A percentile compares a stretch with the other conserved stretches of the same genome.
Evolutionary conservation across 2,329 filamentous ascomycete species (phyloP).

Genomic region (Trichoderma koningiopsis): DNA sequence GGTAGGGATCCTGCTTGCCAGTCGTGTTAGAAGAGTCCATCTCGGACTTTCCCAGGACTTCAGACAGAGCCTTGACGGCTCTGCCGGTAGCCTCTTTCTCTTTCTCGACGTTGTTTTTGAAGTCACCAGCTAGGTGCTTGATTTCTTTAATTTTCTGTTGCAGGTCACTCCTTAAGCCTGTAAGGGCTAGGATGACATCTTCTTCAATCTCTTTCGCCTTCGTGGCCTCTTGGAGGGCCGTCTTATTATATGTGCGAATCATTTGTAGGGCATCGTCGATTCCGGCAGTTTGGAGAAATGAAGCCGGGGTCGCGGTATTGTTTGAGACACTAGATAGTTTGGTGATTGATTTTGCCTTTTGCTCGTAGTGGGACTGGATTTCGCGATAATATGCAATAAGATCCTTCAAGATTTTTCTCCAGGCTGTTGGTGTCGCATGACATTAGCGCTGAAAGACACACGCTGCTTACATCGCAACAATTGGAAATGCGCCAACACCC

Average conservation of each 20-base stretch:
- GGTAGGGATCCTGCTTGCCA: slow-evolving; percentile 89
- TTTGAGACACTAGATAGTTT: slow-evolving; percentile 85
- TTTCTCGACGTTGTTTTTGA: slow-evolving; percentile 95
- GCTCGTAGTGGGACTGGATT: slow-evolving; percentile 85
- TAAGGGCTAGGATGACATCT: slow-evolving; percentile 86
- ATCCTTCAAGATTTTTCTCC: slow-evolving; percentile 94
- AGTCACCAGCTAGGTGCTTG: slow-evolving; percentile 88
- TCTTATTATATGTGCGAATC: slow-evolving; percentile 79
- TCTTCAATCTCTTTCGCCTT: slow-evolving; percentile 90
- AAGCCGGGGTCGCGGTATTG: slow-evolving; percentile 72
- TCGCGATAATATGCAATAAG: slow-evolving; percentile 93
- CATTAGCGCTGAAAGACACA: slow-evolving; percentile 6
- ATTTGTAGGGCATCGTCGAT: slow-evolving; percentile 84
- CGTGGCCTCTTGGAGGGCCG: slow-evolving; percentile 75
- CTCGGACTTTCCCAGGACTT: slow-evolving; percentile 77
- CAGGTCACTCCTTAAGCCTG: slow-evolving; percentile 82
- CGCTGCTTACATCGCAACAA: not conserved
- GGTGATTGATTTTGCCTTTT: slow-evolving; percentile 75
- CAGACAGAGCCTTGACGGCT: slow-evolving; percentile 78
- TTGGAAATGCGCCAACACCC: not conserved
- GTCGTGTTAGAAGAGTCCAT: slow-evolving; percentile 70
- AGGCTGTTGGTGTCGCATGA: slow-evolving; percentile 58
- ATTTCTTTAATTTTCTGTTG: slow-evolving; percentile 99
- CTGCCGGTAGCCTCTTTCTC: slow-evolving; percentile 85
- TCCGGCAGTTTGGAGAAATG: slow-evolving; percentile 80